A percentile compares a stretch with the other conserved stretches of the same genome.
phyloP scores from a whole-genome alignment of 164 flowering plant species.

The Umbellularia californica region DNA sequence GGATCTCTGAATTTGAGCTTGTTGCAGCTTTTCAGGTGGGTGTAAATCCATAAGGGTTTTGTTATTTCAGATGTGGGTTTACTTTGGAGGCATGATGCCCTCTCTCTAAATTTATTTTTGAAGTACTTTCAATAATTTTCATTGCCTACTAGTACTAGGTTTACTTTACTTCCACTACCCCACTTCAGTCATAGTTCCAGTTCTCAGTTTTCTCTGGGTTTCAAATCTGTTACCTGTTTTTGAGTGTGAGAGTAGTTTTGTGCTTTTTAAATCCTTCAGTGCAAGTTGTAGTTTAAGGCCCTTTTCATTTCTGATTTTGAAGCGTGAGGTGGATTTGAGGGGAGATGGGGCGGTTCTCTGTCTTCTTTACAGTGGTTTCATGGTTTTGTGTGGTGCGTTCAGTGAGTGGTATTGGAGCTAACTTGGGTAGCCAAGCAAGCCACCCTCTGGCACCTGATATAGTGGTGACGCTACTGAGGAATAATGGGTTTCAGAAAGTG shows the following conservation, averaged over 20 bases:
- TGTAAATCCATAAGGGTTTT: background rate
- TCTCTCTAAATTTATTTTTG: background rate
- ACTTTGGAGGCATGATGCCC: background rate
- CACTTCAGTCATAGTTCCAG: background rate
- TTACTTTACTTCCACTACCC: background rate
- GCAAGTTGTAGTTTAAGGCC: background rate
- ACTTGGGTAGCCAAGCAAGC: constrained; percentile 84
- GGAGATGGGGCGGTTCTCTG: constrained; percentile 21
- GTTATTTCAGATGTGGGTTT: background rate
- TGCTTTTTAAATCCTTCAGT: background rate
- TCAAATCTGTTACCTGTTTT: background rate
- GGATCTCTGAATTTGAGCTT: background rate
- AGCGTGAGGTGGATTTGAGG: background rate
- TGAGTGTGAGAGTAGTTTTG: background rate
- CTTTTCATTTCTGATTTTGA: background rate
- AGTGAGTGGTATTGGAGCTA: constrained; percentile 68
- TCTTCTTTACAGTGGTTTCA: constrained; percentile 11
- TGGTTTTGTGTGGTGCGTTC: constrained; percentile 17
- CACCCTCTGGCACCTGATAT: constrained; percentile 60
- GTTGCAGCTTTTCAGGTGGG: background rate
- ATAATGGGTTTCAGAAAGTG: constrained; percentile 73
- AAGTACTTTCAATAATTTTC: background rate
- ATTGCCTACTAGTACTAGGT: background rate
- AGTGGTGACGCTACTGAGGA: constrained; percentile 62
- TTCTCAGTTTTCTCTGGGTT: background rate